Evolutionary conservation across 176 grass and related monocot species (phyloP).

Genomic region (Cymbopogon citratus): DNA sequence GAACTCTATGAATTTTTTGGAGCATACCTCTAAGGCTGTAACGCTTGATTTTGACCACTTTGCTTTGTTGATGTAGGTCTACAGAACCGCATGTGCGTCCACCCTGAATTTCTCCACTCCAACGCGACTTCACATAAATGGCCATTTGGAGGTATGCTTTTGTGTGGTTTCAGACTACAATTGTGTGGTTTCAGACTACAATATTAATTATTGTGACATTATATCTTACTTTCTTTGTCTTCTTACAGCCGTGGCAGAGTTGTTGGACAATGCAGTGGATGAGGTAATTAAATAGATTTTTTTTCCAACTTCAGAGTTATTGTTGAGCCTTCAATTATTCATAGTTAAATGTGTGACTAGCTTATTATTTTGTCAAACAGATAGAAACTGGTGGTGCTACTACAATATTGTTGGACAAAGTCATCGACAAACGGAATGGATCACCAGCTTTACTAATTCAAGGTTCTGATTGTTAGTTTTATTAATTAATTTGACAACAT

Average conservation of each 20-base stretch:
- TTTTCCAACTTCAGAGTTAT: too few relatives aligned
- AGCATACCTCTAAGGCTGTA: not conserved
- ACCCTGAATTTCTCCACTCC: conserved; percentile 70
- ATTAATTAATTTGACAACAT: not conserved
- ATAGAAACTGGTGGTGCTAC: conserved; percentile 61
- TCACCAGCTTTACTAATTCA: conserved; percentile 59
- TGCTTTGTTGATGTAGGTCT: conserved; percentile 30
- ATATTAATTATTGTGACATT: not conserved
- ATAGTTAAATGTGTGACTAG: not conserved
- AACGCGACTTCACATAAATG: conserved; percentile 73
- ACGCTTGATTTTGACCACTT: not conserved
- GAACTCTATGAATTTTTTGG: not conserved
- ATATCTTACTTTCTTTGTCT: not conserved
- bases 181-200: not conserved
- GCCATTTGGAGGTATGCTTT: conserved; percentile 57
- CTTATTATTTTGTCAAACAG: conserved; percentile 3
- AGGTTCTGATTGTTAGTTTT: conserved; percentile 51
- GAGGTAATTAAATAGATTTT: conserved; percentile 38
- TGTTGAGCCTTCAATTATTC: not conserved
- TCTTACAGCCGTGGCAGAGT: conserved; percentile 49
- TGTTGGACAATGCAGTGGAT: conserved; percentile 59
- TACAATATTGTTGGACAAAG: conserved; percentile 56
- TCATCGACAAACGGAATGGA: conserved; percentile 41
- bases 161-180: not conserved
- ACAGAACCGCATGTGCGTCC: conserved; percentile 47